Base-by-base conservation (phyloP, 2,329 filamentous ascomycete species). In the Cordyceps cateniannulata region DNA sequence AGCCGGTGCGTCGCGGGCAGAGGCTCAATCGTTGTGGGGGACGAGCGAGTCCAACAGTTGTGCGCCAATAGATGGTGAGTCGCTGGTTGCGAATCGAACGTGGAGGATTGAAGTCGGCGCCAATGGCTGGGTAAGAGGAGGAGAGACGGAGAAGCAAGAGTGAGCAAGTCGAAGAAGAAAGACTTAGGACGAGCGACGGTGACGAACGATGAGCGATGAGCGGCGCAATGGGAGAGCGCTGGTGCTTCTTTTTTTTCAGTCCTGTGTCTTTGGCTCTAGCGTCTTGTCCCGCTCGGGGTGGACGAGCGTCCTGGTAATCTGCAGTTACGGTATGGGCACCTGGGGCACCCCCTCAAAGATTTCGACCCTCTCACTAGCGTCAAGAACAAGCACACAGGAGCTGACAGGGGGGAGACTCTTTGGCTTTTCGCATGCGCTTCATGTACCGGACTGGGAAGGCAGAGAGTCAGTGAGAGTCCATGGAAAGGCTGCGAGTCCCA, bases 211-310 rank as follows among this genome's bases (percentile, higher is more conserved):
- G n/a, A n/a, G n/a, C n/a, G n/a, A n/a, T n/a, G n/a, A n/a, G n/a
- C n/a, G n/a, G 47, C 38, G 47, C 56, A 44, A 27, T 59, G 40
- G 49, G 42, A 32, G 48, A 52, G 49, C 40, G 27, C 38, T 35
- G 38, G 48, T 59, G 48, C 57, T 59, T 59, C 35, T 59, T 53
- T n/a, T 59, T 52, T 59, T 51, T 59, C 47, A 51, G 57, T 59
- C 38, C n/a, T 18, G 49, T 45, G 45, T 22, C 57, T 52, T 58
- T 52, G 48, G 57, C 49, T 59, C 40, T 59, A 59, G 57, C 57
- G 57, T 59, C 57, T 38, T 25, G 49, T 59, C 25, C 35, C 38
- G 22, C 22, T 50, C 25, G 25, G 56, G 56, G 56, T 45, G 56
- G 45, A 59, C 56, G 48, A 59, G 56, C 56, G 48, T 57, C 38